These are phyloP conservation scores for Basipetospora sp. DNA, from an alignment of 2,329 filamentous ascomycete genomes.

Conservation along the genomic window DNA sequence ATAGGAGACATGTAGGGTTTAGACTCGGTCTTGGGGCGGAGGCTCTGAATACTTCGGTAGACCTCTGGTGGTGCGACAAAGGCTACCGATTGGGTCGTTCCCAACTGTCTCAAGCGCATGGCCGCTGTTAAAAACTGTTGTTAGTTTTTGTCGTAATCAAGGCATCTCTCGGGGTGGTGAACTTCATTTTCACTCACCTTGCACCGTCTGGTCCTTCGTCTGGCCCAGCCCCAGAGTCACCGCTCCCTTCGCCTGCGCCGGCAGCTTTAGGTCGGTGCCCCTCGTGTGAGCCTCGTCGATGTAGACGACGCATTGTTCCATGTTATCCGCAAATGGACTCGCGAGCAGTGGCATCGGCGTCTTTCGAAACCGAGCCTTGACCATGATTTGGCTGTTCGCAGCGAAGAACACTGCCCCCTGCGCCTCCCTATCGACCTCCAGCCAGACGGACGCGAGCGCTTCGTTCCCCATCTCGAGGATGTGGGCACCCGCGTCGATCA, in stretches of 20 bases:
- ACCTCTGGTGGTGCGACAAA: slow-evolving; percentile 47
- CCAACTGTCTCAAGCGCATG: slow-evolving; percentile 48
- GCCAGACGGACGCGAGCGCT: slow-evolving; percentile 34
- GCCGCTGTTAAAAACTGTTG: slow-evolving; percentile 37
- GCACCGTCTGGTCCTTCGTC: slow-evolving; percentile 46
- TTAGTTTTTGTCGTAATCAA: background rate
- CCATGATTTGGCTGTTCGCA: slow-evolving; percentile 17
- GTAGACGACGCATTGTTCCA: slow-evolving; percentile 39
- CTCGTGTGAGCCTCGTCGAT: slow-evolving; percentile 47
- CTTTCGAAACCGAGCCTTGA: too few relatives aligned
- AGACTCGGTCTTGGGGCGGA: slow-evolving; percentile 11
- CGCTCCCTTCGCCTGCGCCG: slow-evolving; percentile 29
- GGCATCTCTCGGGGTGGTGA: too few relatives aligned
- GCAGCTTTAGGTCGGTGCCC: slow-evolving; percentile 45
- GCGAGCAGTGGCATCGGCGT: slow-evolving; percentile 34
- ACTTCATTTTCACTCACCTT: slow-evolving; percentile 39
- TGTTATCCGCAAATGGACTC: slow-evolving; percentile 38
- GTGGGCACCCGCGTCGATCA: slow-evolving; percentile 51
- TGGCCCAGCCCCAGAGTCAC: slow-evolving; percentile 41
- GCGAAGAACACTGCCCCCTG: slow-evolving; percentile 40
- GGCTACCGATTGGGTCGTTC: slow-evolving; percentile 36
- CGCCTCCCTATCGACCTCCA: slow-evolving; percentile 28
- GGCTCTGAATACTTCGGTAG: slow-evolving; percentile 42
- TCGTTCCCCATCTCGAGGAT: slow-evolving; percentile 47
- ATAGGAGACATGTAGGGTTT: too few relatives aligned